A percentile compares a stretch with the other conserved stretches of the same genome.
Evolutionary conservation across 2,329 filamentous ascomycete genomes (phyloP).

Genomic region (Boeremia lycopersici): DNA sequence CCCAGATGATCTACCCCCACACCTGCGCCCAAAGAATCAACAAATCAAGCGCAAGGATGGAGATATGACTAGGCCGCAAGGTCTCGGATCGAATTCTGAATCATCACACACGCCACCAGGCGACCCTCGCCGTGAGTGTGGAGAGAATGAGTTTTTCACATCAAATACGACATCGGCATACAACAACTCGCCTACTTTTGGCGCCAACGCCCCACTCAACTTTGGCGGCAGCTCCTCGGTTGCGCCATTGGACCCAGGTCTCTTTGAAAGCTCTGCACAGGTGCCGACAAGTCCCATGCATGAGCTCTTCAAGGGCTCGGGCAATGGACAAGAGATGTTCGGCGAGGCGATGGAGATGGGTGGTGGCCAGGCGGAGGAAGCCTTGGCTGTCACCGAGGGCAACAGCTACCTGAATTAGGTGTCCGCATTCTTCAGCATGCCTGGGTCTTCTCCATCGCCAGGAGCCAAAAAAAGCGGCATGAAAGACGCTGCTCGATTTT

Average conservation of each 20-base stretch:
- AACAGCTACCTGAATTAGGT: constrained; percentile 43
- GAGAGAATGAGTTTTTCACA: constrained; percentile 43
- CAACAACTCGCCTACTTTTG: constrained; percentile 45
- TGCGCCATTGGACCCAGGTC: constrained; percentile 44
- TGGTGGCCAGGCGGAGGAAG: constrained; percentile 47
- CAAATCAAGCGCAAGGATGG: constrained; percentile 65
- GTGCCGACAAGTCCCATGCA: constrained; percentile 43
- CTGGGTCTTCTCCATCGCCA: background rate
- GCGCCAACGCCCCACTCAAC: constrained; percentile 36
- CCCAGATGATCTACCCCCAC: constrained; percentile 85
- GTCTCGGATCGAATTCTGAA: constrained; percentile 45
- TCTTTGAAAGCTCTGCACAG: constrained; percentile 42
- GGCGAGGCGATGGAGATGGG: constrained; percentile 44
- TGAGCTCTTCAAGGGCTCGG: constrained; percentile 46
- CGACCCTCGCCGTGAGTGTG: constrained; percentile 40
- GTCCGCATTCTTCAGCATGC: constrained; percentile 8
- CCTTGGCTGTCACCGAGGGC: constrained; percentile 44
- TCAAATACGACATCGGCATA: constrained; percentile 31
- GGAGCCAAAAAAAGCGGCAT: background rate
- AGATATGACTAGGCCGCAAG: constrained; percentile 46
- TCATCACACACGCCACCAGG: constrained; percentile 47
- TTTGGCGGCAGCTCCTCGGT: constrained; percentile 38
- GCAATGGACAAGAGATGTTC: constrained; percentile 46
- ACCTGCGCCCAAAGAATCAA: constrained; percentile 71
- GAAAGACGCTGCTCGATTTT: background rate